Evolutionary conservation across 495 filamentous ascomycete species (phyloP).

Genomic region (Cercophora scortea): DNA sequence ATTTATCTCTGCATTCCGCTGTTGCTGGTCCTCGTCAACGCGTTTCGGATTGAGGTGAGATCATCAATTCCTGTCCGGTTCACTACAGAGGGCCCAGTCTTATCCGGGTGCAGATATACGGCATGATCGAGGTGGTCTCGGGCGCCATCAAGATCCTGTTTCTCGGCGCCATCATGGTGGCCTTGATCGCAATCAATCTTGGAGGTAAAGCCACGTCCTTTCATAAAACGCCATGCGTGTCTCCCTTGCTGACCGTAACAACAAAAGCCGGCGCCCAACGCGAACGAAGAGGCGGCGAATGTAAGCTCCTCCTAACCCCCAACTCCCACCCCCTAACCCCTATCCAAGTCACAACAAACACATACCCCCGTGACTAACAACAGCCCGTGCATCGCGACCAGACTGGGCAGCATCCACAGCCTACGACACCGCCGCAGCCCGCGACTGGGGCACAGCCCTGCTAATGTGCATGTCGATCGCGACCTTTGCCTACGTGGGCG

Average conservation of each 20-base stretch:
- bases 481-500: constrained; percentile 36
- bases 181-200: constrained; percentile 9
- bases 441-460: constrained; percentile 12
- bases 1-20: constrained; percentile 14
- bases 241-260: too few relatives aligned
- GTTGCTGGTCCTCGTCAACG: constrained; percentile 9
- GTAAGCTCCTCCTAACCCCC: too few relatives aligned
- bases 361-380: too few relatives aligned
- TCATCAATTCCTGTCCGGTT: neutral
- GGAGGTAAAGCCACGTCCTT: neutral
- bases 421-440: constrained; percentile 8
- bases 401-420: constrained; percentile 6
- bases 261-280: too few relatives aligned
- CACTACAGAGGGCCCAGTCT: too few relatives aligned
- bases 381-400: too few relatives aligned
- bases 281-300: too few relatives aligned
- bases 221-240: too few relatives aligned
- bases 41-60: constrained; percentile 14
- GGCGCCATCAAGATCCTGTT: constrained; percentile 14
- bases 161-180: constrained; percentile 9
- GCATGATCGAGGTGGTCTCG: constrained; percentile 16
- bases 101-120: constrained; percentile 12
- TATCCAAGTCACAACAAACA: too few relatives aligned
- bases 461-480: constrained; percentile 30
- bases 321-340: too few relatives aligned